Evolutionary conservation across 2,329 filamentous ascomycete genomes (phyloP).

Genomic region (Dothidotthia symphoricarpi): DNA sequence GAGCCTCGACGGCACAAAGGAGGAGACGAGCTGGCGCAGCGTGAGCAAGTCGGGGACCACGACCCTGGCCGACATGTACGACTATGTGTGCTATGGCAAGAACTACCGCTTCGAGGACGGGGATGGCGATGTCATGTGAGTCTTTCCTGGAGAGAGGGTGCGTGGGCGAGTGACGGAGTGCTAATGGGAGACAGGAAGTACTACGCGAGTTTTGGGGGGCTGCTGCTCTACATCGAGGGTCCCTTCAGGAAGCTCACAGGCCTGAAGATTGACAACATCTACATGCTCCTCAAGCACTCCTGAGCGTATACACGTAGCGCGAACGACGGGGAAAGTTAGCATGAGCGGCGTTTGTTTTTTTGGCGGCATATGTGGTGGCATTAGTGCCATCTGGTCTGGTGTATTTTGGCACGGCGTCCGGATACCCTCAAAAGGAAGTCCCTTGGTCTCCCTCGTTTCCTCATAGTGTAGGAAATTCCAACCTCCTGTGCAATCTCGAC

Average conservation of each 20-base stretch:
- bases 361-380: conserved; percentile 20
- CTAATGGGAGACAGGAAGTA: conserved; percentile 66
- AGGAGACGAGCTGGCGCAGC: conserved; percentile 64
- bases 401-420: conserved; percentile 29
- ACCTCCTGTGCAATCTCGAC: conserved; percentile 69
- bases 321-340: conserved; percentile 15
- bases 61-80: conserved; percentile 72
- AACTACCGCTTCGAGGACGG: conserved; percentile 85
- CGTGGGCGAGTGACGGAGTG: conserved; percentile 7
- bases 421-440: conserved; percentile 32
- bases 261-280: conserved; percentile 88
- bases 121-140: conserved; percentile 82
- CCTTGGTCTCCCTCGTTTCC: conserved; percentile 10
- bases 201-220: conserved; percentile 89
- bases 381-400: conserved; percentile 32
- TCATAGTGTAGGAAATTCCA: conserved; percentile 66
- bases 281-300: conserved; percentile 90
- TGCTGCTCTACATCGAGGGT: conserved; percentile 86
- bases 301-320: conserved; percentile 4
- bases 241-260: conserved; percentile 95
- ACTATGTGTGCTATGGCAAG: conserved; percentile 87
- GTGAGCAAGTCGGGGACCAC: conserved; percentile 50
- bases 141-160: no score
- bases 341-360: conserved; percentile 39
- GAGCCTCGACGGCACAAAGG: conserved; percentile 72